Evolutionary conservation across 176 grass and related monocot species (phyloP).

Genomic region (Aechmea fasciata): DNA sequence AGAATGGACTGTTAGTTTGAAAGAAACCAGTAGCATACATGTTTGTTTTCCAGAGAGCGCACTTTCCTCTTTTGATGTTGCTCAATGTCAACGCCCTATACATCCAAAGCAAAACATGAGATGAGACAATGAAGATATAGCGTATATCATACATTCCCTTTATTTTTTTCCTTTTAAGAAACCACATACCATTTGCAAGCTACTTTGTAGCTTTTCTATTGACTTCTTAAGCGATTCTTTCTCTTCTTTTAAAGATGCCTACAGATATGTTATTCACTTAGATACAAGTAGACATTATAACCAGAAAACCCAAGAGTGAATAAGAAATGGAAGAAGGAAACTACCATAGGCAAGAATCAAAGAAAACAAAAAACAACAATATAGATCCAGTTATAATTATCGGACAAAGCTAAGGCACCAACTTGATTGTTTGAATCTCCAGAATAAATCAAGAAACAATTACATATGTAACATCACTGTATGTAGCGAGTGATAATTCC

Average conservation of each 20-base stretch:
- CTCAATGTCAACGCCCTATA: constrained; percentile 82
- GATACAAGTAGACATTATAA: not conserved
- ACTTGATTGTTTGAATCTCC: too few relatives aligned
- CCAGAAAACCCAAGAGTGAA: not conserved
- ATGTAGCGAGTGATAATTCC: too few relatives aligned
- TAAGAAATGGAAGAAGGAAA: not conserved
- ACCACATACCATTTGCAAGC: constrained; percentile 71
- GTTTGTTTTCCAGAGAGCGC: constrained; percentile 57
- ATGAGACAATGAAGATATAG: not conserved
- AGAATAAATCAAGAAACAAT: too few relatives aligned
- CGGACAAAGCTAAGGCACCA: not conserved
- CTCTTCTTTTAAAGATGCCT: constrained; percentile 81
- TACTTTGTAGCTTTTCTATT: constrained; percentile 84
- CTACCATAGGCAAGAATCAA: not conserved
- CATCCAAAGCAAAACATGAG: constrained; percentile 18
- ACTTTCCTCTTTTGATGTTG: constrained; percentile 71
- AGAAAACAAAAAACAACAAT: not conserved
- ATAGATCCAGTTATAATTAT: not conserved
- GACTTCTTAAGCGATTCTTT: constrained; percentile 67
- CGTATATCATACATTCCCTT: not conserved
- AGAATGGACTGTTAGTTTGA: constrained; percentile 12
- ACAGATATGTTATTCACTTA: not conserved
- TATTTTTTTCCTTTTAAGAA: constrained; percentile 19
- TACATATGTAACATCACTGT: too few relatives aligned
- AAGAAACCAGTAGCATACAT: constrained; percentile 32